Conservation (phyloP, 768 basidiomycete genomes). For the Tubosaeta sp. region DNA sequence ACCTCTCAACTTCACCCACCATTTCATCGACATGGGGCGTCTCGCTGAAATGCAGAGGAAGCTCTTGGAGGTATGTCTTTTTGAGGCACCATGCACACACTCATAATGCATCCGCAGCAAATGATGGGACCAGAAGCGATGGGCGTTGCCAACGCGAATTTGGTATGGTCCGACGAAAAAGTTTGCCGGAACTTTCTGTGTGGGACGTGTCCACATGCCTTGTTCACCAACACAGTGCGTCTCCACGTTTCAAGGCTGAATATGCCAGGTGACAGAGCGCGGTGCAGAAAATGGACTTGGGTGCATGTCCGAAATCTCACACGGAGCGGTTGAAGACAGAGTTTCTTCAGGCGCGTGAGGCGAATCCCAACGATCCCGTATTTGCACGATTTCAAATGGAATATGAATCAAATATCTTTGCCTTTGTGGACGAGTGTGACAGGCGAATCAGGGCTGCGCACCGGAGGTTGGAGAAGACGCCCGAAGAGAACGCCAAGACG, state of each 20-base stretch:
- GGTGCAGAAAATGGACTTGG: conserved; percentile 93
- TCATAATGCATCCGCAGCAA: conserved; percentile 55
- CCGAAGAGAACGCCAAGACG: conserved; percentile 99
- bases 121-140: conserved; percentile 99
- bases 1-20: conserved; percentile 11
- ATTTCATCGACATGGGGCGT: conserved; percentile 67
- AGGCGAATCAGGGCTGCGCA: conserved; percentile 91
- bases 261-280: neutral
- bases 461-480: conserved; percentile 95
- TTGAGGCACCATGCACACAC: conserved; percentile 4
- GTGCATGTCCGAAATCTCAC: conserved; percentile 95
- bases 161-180: conserved; percentile 94
- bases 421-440: conserved; percentile 98
- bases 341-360: conserved; percentile 75
- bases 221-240: conserved; percentile 96
- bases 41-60: conserved; percentile 98
- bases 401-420: conserved; percentile 92
- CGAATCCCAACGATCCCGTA: conserved; percentile 72
- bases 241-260: neutral
- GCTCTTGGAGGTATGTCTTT: conserved; percentile 65
- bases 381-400: conserved; percentile 89
- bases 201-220: conserved; percentile 95
- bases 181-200: conserved; percentile 98
- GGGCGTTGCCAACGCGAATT: conserved; percentile 90
- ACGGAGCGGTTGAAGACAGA: conserved; percentile 91